phyloP scores from a whole-genome alignment of 768 basidiomycete genomes.

The Lentinula lateritia region DNA sequence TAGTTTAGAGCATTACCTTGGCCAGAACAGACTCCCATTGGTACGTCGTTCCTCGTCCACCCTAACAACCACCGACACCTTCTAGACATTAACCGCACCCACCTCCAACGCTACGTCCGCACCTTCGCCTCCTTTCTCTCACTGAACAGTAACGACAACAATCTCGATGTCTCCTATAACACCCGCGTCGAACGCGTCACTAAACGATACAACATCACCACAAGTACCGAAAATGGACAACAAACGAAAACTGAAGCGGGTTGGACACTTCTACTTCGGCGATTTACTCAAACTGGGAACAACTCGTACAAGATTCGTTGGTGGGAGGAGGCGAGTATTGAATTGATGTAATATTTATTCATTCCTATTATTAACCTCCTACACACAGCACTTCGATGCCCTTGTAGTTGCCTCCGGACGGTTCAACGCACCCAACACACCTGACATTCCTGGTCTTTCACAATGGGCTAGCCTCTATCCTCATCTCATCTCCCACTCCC shows the following conservation, averaged over 20 bases:
- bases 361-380: no score
- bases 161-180: slow-evolving; percentile 32
- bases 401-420: slow-evolving; percentile 27
- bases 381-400: slow-evolving; percentile 27
- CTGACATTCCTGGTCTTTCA: slow-evolving; percentile 25
- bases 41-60: slow-evolving; percentile 12
- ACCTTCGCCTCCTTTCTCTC: slow-evolving; percentile 35
- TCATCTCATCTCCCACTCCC: slow-evolving; percentile 27
- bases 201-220: slow-evolving; percentile 23
- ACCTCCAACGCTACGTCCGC: slow-evolving; percentile 31
- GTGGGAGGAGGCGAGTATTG: slow-evolving; percentile 21
- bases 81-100: slow-evolving; percentile 26
- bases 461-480: slow-evolving; percentile 31
- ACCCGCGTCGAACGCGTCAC: slow-evolving; percentile 42
- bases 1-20: slow-evolving; percentile 27
- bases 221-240: slow-evolving; percentile 12
- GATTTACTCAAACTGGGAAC: slow-evolving; percentile 16
- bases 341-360: no score
- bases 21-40: slow-evolving; percentile 26
- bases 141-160: slow-evolving; percentile 38
- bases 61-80: not conserved
- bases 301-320: slow-evolving; percentile 26
- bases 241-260: slow-evolving; percentile 22
- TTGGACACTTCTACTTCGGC: slow-evolving; percentile 29
- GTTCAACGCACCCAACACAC: slow-evolving; percentile 29